Percentiles rank a stretch among this genome's conserved stretches.
phyloP scores from a whole-genome alignment of 257 asterid species.

The Fraxinus anomala region DNA sequence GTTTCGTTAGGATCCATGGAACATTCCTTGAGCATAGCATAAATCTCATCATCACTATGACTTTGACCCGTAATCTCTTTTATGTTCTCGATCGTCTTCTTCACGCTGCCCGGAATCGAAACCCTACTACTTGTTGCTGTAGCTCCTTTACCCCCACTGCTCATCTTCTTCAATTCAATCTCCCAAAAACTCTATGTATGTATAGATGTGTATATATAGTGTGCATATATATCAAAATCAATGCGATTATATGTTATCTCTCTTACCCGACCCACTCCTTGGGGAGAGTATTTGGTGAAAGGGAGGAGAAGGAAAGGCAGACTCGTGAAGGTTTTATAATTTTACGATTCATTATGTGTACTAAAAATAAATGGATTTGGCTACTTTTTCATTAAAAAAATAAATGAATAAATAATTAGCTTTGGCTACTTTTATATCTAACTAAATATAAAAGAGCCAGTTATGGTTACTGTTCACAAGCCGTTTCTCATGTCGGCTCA shows the following conservation, averaged over 20 bases:
- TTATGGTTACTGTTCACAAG: too few relatives aligned
- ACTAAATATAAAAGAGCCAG: too few relatives aligned
- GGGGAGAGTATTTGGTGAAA: constrained; percentile 10
- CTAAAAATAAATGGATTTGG: too few relatives aligned
- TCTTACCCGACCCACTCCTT: too few relatives aligned
- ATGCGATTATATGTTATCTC: constrained; percentile 10
- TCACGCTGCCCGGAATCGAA: constrained; percentile 70
- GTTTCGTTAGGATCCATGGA: constrained; percentile 98
- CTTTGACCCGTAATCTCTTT: constrained; percentile 83
- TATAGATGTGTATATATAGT: constrained; percentile 18
- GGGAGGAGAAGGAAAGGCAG: too few relatives aligned
- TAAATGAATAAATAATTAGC: too few relatives aligned
- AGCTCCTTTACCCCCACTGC: constrained; percentile 71
- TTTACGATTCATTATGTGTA: too few relatives aligned
- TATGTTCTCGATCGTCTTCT: constrained; percentile 76
- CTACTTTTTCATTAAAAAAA: too few relatives aligned
- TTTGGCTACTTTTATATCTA: too few relatives aligned
- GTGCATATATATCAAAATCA: constrained; percentile 18
- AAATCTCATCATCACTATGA: constrained; percentile 90
- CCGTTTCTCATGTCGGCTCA: too few relatives aligned
- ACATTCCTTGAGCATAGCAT: constrained; percentile 87
- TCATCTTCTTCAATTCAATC: constrained; percentile 54
- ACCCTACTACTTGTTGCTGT: constrained; percentile 54
- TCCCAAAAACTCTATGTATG: constrained; percentile 32
- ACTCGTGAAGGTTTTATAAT: too few relatives aligned